Evolutionary conservation across 768 basidiomycete species (phyloP).

Genomic region (Rhizopogon roseolus): DNA sequence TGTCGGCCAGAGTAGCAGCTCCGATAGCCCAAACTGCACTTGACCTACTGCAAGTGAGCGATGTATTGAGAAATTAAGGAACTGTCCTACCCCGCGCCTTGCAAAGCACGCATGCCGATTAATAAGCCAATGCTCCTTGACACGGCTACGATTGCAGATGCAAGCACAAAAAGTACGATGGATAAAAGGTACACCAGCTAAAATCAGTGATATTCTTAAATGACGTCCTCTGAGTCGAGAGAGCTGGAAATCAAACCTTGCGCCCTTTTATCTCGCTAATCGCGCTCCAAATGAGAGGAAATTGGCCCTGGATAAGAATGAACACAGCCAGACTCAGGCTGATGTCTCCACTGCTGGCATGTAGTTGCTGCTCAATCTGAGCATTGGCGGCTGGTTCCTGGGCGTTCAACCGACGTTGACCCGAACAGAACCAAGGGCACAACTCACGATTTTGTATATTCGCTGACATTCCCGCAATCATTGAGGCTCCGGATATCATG

Average conservation of each 20-base stretch:
- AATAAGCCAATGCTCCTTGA: constrained; percentile 52
- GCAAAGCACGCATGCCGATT: constrained; percentile 64
- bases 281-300: constrained; percentile 46
- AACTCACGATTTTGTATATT: constrained; percentile 24
- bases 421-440: background rate
- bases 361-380: constrained; percentile 56
- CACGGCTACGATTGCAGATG: constrained; percentile 53
- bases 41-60: constrained; percentile 33
- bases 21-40: constrained; percentile 72
- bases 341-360: constrained; percentile 56
- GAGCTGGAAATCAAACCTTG: constrained; percentile 37
- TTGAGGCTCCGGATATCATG: constrained; percentile 24
- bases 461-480: constrained; percentile 18
- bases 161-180: constrained; percentile 46
- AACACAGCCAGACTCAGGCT: constrained; percentile 68
- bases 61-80: background rate
- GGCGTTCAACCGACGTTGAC: background rate
- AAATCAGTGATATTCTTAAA: background rate
- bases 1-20: constrained; percentile 74
- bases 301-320: constrained; percentile 64
- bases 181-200: constrained; percentile 56
- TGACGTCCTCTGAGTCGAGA: background rate
- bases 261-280: constrained; percentile 60
- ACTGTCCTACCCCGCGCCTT: constrained; percentile 53
- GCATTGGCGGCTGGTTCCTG: constrained; percentile 54